Conservation (phyloP, 768 basidiomycete genomes). For the Hebeloma cylindrosporum region DNA sequence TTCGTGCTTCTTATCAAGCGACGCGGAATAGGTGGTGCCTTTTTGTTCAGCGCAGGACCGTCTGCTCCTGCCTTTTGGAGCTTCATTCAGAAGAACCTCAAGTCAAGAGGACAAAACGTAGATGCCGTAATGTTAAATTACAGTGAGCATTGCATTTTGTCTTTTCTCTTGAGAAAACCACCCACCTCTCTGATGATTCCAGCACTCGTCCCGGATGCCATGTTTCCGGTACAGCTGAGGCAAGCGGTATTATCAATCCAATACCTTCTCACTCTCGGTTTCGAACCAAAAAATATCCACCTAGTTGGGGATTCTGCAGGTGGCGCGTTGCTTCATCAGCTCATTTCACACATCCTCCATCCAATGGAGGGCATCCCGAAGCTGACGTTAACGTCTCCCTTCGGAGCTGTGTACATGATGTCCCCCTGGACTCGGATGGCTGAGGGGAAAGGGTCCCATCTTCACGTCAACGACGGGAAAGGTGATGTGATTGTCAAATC, state of each 20-base stretch:
- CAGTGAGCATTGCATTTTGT: slow-evolving; percentile 4
- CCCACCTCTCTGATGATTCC: not conserved
- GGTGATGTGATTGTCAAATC: slow-evolving; percentile 20
- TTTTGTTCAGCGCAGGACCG: slow-evolving; percentile 10
- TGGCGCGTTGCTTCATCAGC: slow-evolving; percentile 31
- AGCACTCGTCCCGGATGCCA: slow-evolving; percentile 26
- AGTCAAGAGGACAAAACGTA: not conserved
- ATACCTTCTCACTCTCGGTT: slow-evolving; percentile 26
- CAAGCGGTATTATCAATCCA: slow-evolving; percentile 29
- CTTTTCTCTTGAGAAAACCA: not conserved
- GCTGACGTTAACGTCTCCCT: slow-evolving; percentile 18
- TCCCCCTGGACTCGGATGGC: too few species aligned
- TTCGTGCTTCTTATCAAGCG: too few species aligned
- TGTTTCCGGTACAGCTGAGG: slow-evolving; percentile 31
- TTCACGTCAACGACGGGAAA: slow-evolving; percentile 11
- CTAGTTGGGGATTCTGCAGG: slow-evolving; percentile 37
- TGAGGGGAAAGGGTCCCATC: too few species aligned
- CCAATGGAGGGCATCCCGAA: slow-evolving; percentile 19
- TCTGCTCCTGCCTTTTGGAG: slow-evolving; percentile 15
- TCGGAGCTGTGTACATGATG: slow-evolving; percentile 32
- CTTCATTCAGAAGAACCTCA: slow-evolving; percentile 6
- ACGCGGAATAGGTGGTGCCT: slow-evolving; percentile 20
- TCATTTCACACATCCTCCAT: slow-evolving; percentile 33
- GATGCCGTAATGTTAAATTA: slow-evolving; percentile 14
- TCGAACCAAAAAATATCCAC: slow-evolving; percentile 28